phyloP scores from a whole-genome alignment of 805 yeast species.

The Cyberlindnera galapagoensis region DNA sequence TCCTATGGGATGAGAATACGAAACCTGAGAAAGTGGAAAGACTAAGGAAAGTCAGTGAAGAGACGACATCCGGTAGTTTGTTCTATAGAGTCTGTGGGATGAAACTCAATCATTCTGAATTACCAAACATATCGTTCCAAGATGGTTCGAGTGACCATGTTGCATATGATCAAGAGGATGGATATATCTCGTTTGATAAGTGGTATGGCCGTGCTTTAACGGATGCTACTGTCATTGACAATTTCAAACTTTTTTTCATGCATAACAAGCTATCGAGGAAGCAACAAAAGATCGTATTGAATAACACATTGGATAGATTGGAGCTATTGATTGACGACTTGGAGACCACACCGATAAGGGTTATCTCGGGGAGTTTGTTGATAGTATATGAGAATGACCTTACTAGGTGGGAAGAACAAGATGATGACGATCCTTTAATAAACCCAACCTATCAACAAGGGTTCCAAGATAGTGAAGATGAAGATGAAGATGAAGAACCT shows the following conservation, averaged over 20 bases:
- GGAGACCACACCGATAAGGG: conserved; percentile 51
- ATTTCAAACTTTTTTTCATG: conserved; percentile 41
- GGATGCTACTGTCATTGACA: conserved; percentile 34
- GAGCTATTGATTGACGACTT: conserved; percentile 63
- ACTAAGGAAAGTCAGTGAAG: conserved; percentile 51
- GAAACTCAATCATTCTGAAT: conserved; percentile 38
- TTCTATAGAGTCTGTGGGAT: conserved; percentile 85
- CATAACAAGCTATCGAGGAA: conserved; percentile 27
- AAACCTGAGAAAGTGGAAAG: conserved; percentile 54
- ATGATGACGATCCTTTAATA: conserved; percentile 36
- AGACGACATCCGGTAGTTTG: conserved; percentile 77
- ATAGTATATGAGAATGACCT: conserved; percentile 68
- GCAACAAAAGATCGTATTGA: conserved; percentile 33
- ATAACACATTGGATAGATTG: conserved; percentile 49
- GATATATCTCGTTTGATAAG: conserved; percentile 54
- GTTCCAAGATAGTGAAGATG: conserved; percentile 29
- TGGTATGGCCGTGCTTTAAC: conserved; percentile 61
- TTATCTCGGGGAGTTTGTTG: conserved; percentile 67
- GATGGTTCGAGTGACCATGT: conserved; percentile 9
- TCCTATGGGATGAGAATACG: conserved; percentile 59
- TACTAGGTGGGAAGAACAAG: conserved; percentile 40
- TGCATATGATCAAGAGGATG: conserved; percentile 26
- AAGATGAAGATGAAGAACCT: conserved; percentile 26
- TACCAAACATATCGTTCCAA: conserved; percentile 14
- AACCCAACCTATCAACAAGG: too few species aligned